These are phyloP conservation scores for Lactuca sativa DNA, from an alignment of 129 eudicot species.

Conservation along the genomic window DNA sequence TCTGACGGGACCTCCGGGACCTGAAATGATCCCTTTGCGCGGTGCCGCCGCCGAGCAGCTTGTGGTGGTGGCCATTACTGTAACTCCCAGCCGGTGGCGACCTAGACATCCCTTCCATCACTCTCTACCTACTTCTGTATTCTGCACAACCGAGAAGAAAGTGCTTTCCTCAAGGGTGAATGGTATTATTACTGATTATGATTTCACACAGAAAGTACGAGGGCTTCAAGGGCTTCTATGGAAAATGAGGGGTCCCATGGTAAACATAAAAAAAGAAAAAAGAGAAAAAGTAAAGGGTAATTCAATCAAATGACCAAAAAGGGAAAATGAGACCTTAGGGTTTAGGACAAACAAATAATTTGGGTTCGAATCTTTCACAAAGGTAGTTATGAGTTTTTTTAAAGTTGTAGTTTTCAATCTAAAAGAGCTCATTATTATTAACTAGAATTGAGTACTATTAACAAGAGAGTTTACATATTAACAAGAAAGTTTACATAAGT, in stretches of 20 bases:
- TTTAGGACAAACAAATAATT: neutral
- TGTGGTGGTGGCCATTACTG: constrained; percentile 49
- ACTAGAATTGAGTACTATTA: too few relatives aligned
- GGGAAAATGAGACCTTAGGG: neutral
- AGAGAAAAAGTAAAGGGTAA: neutral
- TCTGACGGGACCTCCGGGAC: constrained; percentile 41
- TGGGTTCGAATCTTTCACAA: neutral
- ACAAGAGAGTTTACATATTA: too few relatives aligned
- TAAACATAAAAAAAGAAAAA: too few relatives aligned
- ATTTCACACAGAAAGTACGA: constrained; percentile 19
- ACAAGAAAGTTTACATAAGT: too few relatives aligned
- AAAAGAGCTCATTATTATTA: too few relatives aligned
- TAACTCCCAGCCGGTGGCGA: constrained; percentile 40
- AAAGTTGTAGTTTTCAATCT: too few relatives aligned
- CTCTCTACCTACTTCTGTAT: neutral
- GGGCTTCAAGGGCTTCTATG: constrained; percentile 11
- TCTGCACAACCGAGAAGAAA: neutral
- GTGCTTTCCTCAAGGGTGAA: neutral
- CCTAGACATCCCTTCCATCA: constrained; percentile 38
- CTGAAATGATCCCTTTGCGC: constrained; percentile 30
- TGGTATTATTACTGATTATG: neutral
- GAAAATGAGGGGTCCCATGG: neutral
- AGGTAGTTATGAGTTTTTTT: too few relatives aligned
- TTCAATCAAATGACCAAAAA: neutral
- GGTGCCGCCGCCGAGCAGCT: constrained; percentile 30